A percentile compares a stretch with the other conserved stretches of the same genome.
Evolutionary conservation across 2,329 filamentous ascomycete species (phyloP).

Genomic region (Rugonectria rugulosa): DNA sequence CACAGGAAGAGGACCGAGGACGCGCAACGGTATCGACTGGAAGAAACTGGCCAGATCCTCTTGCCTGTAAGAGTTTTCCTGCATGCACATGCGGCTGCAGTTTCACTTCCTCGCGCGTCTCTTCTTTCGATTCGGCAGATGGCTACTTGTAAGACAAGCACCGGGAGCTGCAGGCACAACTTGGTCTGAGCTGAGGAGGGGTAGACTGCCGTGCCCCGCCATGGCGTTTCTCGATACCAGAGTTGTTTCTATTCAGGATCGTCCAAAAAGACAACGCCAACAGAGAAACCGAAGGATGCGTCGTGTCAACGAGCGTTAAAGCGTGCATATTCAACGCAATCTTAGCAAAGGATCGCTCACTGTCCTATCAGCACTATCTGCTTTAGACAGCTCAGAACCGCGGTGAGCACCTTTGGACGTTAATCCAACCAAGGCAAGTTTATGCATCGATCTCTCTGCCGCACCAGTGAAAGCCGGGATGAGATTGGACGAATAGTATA

Average conservation of each 20-base stretch:
- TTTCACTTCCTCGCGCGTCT: background rate
- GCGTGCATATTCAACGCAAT: constrained; percentile 14
- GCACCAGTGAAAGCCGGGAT: background rate
- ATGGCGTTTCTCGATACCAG: background rate
- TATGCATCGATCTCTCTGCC: constrained; percentile 5
- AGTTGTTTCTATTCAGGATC: background rate
- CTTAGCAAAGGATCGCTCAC: background rate
- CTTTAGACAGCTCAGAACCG: background rate
- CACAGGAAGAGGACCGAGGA: background rate
- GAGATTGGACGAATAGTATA: background rate
- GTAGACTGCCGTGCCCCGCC: background rate
- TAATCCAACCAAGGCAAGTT: background rate
- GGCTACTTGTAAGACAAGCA: too few relatives aligned
- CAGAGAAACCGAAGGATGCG: constrained; percentile 6
- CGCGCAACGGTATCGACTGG: background rate
- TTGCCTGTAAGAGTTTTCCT: background rate
- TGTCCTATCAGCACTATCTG: background rate
- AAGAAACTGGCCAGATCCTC: background rate
- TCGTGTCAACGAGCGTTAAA: background rate
- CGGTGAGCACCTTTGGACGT: constrained; percentile 5
- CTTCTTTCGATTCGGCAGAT: background rate
- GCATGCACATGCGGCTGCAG: background rate
- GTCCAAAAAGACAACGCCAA: background rate
- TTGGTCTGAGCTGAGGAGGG: constrained; percentile 1
- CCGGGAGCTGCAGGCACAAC: background rate